phyloP scores from a whole-genome alignment of 306 rosid genomes.

The Echinosophora koreensis region DNA sequence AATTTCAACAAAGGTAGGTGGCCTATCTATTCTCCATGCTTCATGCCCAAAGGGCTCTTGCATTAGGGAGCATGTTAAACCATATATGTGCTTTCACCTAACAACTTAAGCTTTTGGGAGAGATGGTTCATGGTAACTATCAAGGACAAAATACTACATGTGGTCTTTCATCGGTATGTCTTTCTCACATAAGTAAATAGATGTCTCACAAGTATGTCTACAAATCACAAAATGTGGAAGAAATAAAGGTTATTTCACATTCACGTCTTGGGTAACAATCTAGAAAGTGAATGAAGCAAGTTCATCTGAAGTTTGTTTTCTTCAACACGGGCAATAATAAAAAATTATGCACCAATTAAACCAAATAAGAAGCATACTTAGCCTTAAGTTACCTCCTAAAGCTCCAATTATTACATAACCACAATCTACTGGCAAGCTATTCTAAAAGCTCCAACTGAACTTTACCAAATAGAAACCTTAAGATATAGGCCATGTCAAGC shows the following conservation, averaged over 20 bases:
- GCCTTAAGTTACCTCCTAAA: neutral
- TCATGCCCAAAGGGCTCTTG: too few relatives aligned
- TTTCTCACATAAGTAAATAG: conserved; percentile 2
- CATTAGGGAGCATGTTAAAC: too few relatives aligned
- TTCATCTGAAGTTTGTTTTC: conserved; percentile 7
- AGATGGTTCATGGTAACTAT: neutral
- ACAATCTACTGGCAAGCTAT: conserved; percentile 19
- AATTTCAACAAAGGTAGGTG: too few relatives aligned
- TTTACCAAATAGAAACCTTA: conserved; percentile 24
- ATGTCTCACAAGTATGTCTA: conserved; percentile 4
- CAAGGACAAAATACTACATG: conserved; percentile 9
- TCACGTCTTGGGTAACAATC: neutral
- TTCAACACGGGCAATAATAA: conserved; percentile 28
- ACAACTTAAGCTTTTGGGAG: too few relatives aligned
- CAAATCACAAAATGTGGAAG: conserved; percentile 23
- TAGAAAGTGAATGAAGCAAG: conserved; percentile 17
- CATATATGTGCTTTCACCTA: too few relatives aligned
- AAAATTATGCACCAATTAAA: conserved; percentile 31
- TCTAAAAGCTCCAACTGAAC: conserved; percentile 23
- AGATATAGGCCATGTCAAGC: conserved; percentile 11
- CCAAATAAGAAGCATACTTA: conserved; percentile 20
- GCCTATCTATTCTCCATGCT: too few relatives aligned
- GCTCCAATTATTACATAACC: conserved; percentile 35
- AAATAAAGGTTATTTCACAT: conserved; percentile 25
- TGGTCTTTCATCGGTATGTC: conserved; percentile 10